Percentiles rank a stretch among this genome's conserved stretches.
phyloP scores from a whole-genome alignment of 805 yeast genomes.

The Kodamaea laetipori region DNA sequence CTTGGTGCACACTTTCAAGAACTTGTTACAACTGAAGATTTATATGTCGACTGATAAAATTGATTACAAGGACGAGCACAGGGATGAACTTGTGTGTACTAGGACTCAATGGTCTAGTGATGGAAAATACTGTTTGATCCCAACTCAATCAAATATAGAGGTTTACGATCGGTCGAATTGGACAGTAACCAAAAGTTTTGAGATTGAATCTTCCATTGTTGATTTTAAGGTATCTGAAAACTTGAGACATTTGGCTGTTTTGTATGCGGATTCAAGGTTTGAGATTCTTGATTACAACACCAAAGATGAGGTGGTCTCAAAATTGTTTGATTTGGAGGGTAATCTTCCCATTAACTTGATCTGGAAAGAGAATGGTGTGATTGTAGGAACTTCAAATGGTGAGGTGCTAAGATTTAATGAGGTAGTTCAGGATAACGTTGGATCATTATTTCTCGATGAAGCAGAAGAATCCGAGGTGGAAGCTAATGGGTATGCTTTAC shows the following conservation, averaged over 20 bases:
- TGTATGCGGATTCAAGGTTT: slow-evolving; percentile 52
- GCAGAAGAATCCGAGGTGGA: slow-evolving; percentile 21
- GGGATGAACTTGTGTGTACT: slow-evolving; percentile 50
- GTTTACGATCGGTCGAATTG: slow-evolving; percentile 46
- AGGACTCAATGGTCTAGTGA: slow-evolving; percentile 69
- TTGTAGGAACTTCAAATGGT: slow-evolving; percentile 49
- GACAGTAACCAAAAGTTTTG: slow-evolving; percentile 21
- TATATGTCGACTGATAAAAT: slow-evolving; percentile 34
- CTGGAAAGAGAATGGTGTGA: slow-evolving; percentile 32
- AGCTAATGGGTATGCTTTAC: slow-evolving; percentile 20
- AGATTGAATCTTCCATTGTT: slow-evolving; percentile 33
- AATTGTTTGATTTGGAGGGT: slow-evolving; percentile 28
- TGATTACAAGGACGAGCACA: slow-evolving; percentile 45
- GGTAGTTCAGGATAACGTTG: slow-evolving; percentile 5
- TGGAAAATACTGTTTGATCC: slow-evolving; percentile 70
- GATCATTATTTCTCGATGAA: slow-evolving; percentile 16
- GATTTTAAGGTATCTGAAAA: slow-evolving; percentile 64
- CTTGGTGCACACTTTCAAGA: slow-evolving; percentile 46
- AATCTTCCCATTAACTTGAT: slow-evolving; percentile 24
- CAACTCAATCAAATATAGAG: slow-evolving; percentile 53
- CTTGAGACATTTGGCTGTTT: slow-evolving; percentile 61
- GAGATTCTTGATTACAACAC: slow-evolving; percentile 55
- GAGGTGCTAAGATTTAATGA: slow-evolving; percentile 31
- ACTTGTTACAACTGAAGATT: slow-evolving; percentile 41
- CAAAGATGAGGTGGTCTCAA: slow-evolving; percentile 28